A percentile compares a stretch with the other conserved stretches of the same genome.
Evolutionary conservation across 768 basidiomycete genomes (phyloP).

Genomic region (Mycena indigotica): DNA sequence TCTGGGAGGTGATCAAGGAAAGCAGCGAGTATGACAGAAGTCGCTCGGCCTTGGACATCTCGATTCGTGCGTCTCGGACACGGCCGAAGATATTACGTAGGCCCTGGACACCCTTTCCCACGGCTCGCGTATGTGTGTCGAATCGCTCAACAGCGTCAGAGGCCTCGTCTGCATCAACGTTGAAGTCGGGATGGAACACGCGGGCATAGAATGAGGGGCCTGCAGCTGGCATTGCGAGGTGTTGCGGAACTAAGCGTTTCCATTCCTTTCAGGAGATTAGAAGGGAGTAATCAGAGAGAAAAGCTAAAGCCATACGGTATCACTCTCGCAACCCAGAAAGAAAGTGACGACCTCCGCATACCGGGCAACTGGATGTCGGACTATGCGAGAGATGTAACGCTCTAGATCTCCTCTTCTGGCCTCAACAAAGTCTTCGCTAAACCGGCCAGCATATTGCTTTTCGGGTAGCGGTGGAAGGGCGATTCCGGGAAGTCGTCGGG

Average conservation of each 20-base stretch:
- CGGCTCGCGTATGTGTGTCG: conserved; percentile 62
- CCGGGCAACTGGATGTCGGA: conserved; percentile 74
- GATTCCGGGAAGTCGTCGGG: conserved; percentile 70
- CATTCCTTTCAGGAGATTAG: conserved; percentile 56
- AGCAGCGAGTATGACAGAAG: conserved; percentile 72
- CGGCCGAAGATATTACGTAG: conserved; percentile 63
- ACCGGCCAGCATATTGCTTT: conserved; percentile 81
- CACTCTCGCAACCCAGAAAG: conserved; percentile 77
- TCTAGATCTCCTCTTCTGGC: conserved; percentile 81
- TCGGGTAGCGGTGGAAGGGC: conserved; percentile 82
- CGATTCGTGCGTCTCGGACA: conserved; percentile 67
- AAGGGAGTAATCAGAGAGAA: conserved; percentile 8
- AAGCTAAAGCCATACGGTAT: conserved; percentile 52
- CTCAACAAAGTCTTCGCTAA: conserved; percentile 81
- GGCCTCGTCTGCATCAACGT: conserved; percentile 76
- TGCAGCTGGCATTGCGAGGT: conserved; percentile 63
- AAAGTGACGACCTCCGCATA: conserved; percentile 80
- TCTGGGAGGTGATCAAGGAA: conserved; percentile 73
- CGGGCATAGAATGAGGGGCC: conserved; percentile 77
- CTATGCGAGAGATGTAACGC: conserved; percentile 69
- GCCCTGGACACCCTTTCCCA: conserved; percentile 69
- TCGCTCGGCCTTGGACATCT: conserved; percentile 78
- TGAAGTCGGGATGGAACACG: conserved; percentile 85
- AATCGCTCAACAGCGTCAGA: conserved; percentile 61
- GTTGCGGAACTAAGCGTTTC: conserved; percentile 62